These are phyloP conservation scores for Mycocentrospora acerina DNA, from an alignment of 2,329 filamentous ascomycete genomes.

Conservation along the genomic window DNA sequence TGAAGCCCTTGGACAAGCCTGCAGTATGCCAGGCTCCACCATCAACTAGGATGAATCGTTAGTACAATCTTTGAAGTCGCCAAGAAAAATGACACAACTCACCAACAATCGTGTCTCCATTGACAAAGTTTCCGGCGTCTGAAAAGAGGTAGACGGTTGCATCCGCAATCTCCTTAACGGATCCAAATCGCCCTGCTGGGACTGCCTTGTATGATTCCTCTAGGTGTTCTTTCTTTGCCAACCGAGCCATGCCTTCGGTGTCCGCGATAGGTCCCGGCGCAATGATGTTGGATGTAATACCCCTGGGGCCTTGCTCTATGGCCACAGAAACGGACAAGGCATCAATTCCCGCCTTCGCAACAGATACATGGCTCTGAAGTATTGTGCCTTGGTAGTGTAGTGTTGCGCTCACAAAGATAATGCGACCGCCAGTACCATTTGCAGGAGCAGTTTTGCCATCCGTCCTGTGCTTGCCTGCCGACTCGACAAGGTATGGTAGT, in stretches of 20 bases:
- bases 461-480: conserved; percentile 63
- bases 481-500: conserved; percentile 75
- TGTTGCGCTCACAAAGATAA: conserved; percentile 87
- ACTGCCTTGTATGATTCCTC: conserved; percentile 46
- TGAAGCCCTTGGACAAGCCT: conserved; percentile 42
- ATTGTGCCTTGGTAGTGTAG: conserved; percentile 88
- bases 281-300: conserved; percentile 85
- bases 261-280: conserved; percentile 81
- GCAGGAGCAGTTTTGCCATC: conserved; percentile 55
- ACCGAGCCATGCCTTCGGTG: conserved; percentile 65
- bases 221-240: conserved; percentile 39
- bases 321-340: conserved; percentile 76
- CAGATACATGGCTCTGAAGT: conserved; percentile 84
- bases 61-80: conserved; percentile 6
- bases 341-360: conserved; percentile 90
- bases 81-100: conserved; percentile 42
- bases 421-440: conserved; percentile 70
- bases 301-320: conserved; percentile 86
- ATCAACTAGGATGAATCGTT: conserved; percentile 46
- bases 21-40: conserved; percentile 54
- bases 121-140: conserved; percentile 83
- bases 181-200: conserved; percentile 75
- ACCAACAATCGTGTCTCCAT: conserved; percentile 77
- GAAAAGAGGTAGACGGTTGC: conserved; percentile 88
- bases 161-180: conserved; percentile 85